phyloP scores from a whole-genome alignment of 768 basidiomycete genomes.

The Neoboletus magnificus region DNA sequence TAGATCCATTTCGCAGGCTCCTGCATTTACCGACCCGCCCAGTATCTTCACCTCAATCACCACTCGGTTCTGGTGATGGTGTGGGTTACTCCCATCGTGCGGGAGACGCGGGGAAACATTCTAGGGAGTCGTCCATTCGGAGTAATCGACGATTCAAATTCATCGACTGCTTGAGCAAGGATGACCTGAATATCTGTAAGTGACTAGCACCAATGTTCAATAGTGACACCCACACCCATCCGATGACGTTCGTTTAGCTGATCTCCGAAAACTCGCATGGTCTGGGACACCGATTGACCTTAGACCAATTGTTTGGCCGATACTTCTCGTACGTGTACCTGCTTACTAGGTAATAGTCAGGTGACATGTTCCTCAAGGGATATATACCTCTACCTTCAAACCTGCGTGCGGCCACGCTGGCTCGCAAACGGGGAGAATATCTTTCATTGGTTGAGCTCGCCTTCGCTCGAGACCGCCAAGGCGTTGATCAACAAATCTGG shows the following conservation, averaged over 20 bases:
- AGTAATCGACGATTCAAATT: slow-evolving; percentile 80
- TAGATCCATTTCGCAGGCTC: slow-evolving; percentile 61
- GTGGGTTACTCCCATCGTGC: slow-evolving; percentile 17
- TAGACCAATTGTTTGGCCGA: slow-evolving; percentile 90
- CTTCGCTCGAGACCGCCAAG: slow-evolving; percentile 81
- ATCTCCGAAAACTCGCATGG: slow-evolving; percentile 91
- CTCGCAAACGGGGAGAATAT: slow-evolving; percentile 91
- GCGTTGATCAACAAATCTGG: slow-evolving; percentile 96
- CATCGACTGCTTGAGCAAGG: slow-evolving; percentile 67
- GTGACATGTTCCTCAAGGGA: slow-evolving; percentile 51
- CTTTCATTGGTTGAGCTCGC: slow-evolving; percentile 83
- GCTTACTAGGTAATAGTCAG: background rate
- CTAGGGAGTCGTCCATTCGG: slow-evolving; percentile 73
- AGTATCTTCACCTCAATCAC: slow-evolving; percentile 2
- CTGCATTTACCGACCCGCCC: slow-evolving; percentile 31
- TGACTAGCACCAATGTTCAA: slow-evolving; percentile 6
- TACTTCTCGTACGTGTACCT: slow-evolving; percentile 69
- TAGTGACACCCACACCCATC: slow-evolving; percentile 5
- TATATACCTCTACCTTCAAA: slow-evolving; percentile 86
- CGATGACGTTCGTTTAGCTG: slow-evolving; percentile 42
- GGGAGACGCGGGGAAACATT: slow-evolving; percentile 51
- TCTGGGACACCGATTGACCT: slow-evolving; percentile 87
- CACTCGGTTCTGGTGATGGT: slow-evolving; percentile 6
- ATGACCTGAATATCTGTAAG: slow-evolving; percentile 82
- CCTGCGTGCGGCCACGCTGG: slow-evolving; percentile 70